Evolutionary conservation across 169 alveolate genomes (phyloP), one percentile per base, ranked within the genome.

Genomic region (Plasmodium inui): DNA sequence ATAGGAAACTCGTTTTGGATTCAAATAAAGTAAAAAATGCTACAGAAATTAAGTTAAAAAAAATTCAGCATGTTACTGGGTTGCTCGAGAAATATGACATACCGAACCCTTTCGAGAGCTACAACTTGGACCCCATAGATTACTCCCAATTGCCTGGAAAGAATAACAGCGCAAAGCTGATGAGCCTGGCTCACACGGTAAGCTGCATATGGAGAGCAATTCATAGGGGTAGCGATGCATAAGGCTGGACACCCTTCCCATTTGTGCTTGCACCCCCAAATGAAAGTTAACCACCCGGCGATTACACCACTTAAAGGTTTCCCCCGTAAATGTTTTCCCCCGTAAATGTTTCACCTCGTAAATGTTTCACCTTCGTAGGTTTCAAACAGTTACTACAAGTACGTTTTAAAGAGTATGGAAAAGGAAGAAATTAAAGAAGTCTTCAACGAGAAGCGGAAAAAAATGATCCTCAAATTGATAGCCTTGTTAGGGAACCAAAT

Each of bases 11-110:
- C 17, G 94, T 88, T 41, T 61, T 88, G 81, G 94, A 88, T 57
- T 88, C 94, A 26, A 88, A 53, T 88, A 88, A 88, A 61, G 94
- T 88, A 32, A 88, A 79, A 80, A 88, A 88, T 26, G 94, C 94
- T 14, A 88, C 89, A 12, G 94, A 88, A 79, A 88, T 88, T 46
- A 88, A 88, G 81, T 88, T 88, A 79, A 88, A 88, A 26, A 88
- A 67, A 88, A 88, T 88, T 78, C 94, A 76, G 30, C 82, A 88
- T 14, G 94, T 88, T n/a, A 88, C 94, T 34, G 94, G 94, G n/a
- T 79, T 88, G 71, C 81, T 88, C 44, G 94, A 88, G 79, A 88
- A 88, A 57, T 88, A 88, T 78, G 82, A 88, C 50, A 88, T 88
- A 57, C 94, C 94, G 30, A 88, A 88, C 44, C 94, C 94, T 9